phyloP scores from a whole-genome alignment of 345 rosid species.

The Clarkia xantiana region DNA sequence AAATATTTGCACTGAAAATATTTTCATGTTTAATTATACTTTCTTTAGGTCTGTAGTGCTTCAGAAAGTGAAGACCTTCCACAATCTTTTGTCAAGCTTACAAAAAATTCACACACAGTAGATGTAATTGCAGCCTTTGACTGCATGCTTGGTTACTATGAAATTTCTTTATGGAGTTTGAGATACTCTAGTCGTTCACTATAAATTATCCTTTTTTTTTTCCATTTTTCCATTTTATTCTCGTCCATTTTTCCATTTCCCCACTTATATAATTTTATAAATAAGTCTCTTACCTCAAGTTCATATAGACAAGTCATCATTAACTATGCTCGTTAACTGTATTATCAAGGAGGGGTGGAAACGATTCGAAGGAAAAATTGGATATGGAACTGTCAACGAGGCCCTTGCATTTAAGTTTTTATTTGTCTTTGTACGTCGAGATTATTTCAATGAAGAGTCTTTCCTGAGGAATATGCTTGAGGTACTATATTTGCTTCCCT shows the following conservation, averaged over 20 bases:
- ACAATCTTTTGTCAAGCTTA: constrained; percentile 71
- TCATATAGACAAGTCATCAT: no score
- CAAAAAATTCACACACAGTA: constrained; percentile 93
- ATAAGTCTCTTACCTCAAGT: no score
- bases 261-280: no score
- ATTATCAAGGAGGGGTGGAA: no score
- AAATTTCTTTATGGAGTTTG: constrained; percentile 8
- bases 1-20: no score
- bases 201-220: constrained; percentile 9
- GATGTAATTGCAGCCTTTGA: constrained; percentile 97
- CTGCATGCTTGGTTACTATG: constrained; percentile 94
- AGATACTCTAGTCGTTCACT: constrained; percentile 7
- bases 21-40: constrained; percentile 5
- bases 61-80: constrained; percentile 79
- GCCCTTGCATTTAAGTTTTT: constrained; percentile 83
- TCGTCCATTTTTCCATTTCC: no score
- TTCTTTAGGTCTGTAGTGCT: constrained; percentile 87
- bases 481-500: constrained; percentile 26
- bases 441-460: constrained; percentile 96
- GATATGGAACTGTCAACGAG: constrained; percentile 96
- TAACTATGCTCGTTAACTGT: no score
- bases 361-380: constrained; percentile 99
- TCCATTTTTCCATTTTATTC: background rate
- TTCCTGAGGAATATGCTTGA: constrained; percentile 96
- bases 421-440: constrained; percentile 96